These are phyloP conservation scores for Candida tibetensis DNA, from an alignment of 805 yeast species.

Conservation along the genomic window DNA sequence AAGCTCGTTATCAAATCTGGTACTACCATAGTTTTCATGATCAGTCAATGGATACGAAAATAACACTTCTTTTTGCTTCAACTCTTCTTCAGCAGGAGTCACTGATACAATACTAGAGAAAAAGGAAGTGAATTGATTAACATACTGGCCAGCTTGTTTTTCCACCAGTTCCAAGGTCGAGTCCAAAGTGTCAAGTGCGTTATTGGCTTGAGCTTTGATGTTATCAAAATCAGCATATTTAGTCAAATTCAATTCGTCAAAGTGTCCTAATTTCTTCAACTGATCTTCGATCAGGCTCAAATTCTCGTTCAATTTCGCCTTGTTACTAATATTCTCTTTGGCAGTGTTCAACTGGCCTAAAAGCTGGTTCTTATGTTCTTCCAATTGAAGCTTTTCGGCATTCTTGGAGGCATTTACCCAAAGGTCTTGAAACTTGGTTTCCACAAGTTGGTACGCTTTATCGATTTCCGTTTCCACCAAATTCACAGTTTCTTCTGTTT, in stretches of 20 bases:
- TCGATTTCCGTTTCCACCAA: constrained; percentile 55
- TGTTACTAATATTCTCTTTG: constrained; percentile 19
- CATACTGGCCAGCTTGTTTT: constrained; percentile 59
- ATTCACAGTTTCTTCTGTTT: constrained; percentile 53
- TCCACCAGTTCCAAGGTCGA: constrained; percentile 69
- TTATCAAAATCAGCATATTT: constrained; percentile 18
- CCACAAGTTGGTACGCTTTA: constrained; percentile 46
- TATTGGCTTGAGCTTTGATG: constrained; percentile 44
- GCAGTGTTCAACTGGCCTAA: constrained; percentile 28
- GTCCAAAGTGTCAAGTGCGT: constrained; percentile 68
- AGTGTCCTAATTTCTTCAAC: constrained; percentile 18
- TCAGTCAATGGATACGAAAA: constrained; percentile 13
- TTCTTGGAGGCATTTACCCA: constrained; percentile 35
- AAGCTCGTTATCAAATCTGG: constrained; percentile 39
- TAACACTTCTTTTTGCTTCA: constrained; percentile 17
- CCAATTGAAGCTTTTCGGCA: constrained; percentile 30
- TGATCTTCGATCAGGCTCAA: constrained; percentile 27
- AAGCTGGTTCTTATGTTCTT: constrained; percentile 27
- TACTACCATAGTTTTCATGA: constrained; percentile 31
- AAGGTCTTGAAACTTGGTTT: constrained; percentile 42
- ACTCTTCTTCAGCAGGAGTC: constrained; percentile 13
- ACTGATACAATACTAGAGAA: constrained; percentile 40
- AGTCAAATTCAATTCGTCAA: constrained; percentile 13
- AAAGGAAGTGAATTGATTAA: constrained; percentile 55
- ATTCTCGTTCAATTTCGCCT: constrained; percentile 17